Evolutionary conservation across 1,284 basidiomycete species (phyloP).

Genomic region (Macrocybe sp.): DNA sequence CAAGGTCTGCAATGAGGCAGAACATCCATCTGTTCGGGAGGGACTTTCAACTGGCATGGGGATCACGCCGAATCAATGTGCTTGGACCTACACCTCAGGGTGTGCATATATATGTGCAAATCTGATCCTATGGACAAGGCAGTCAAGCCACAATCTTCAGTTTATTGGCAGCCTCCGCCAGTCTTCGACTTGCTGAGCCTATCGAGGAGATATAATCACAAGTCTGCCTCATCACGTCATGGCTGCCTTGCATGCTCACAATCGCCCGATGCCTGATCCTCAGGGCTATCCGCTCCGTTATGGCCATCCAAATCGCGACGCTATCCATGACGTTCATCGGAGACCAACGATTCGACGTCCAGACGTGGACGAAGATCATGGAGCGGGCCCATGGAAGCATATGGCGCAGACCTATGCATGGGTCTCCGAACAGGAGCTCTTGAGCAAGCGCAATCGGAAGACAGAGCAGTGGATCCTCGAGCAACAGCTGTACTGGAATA

Average conservation of each 20-base stretch:
- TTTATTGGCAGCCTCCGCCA: too few relatives aligned
- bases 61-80: slow-evolving; percentile 27
- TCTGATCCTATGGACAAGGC: too few relatives aligned
- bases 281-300: too few relatives aligned
- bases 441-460: slow-evolving; percentile 39
- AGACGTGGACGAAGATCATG: slow-evolving; percentile 14
- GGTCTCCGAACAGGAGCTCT: slow-evolving; percentile 49
- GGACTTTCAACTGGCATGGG: slow-evolving; percentile 18
- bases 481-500: slow-evolving; percentile 40
- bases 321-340: too few relatives aligned
- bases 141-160: too few relatives aligned
- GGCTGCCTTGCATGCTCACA: too few relatives aligned
- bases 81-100: slow-evolving; percentile 9
- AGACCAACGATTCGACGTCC: slow-evolving; percentile 1
- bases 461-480: slow-evolving; percentile 59
- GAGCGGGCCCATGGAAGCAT: slow-evolving; percentile 32
- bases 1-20: slow-evolving; percentile 11
- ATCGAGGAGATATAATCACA: too few relatives aligned
- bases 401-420: slow-evolving; percentile 48
- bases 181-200: too few relatives aligned
- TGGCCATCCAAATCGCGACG: too few relatives aligned
- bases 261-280: too few relatives aligned
- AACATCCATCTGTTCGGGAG: slow-evolving; percentile 9
- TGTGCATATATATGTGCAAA: slow-evolving; percentile 14
- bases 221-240: too few relatives aligned